Conservation (phyloP, 2,329 filamentous ascomycete species). For the Epicoccum nigrum region DNA sequence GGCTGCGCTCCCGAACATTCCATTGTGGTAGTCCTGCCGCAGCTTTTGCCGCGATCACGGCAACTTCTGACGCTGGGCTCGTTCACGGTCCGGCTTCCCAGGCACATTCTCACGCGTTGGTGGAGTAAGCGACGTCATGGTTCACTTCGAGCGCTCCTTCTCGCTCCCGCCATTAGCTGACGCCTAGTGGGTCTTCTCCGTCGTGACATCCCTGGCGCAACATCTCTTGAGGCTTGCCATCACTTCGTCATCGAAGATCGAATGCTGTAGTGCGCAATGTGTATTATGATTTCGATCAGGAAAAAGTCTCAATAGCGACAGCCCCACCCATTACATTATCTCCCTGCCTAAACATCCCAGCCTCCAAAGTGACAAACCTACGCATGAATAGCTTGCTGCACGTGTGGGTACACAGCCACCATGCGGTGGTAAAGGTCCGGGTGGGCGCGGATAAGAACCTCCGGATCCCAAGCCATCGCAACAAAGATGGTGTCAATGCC, state of each 20-base stretch:
- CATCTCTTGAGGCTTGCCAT: slow-evolving; percentile 10
- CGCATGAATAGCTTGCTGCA: slow-evolving; percentile 77
- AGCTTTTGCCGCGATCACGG: slow-evolving; percentile 2
- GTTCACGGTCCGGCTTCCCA: slow-evolving; percentile 19
- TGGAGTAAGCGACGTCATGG: slow-evolving; percentile 32
- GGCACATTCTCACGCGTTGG: slow-evolving; percentile 10
- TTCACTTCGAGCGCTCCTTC: slow-evolving; percentile 17
- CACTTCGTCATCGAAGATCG: slow-evolving; percentile 19
- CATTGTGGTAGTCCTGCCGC: slow-evolving; percentile 13
- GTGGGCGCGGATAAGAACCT: slow-evolving; percentile 80
- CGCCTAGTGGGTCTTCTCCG: slow-evolving; percentile 28
- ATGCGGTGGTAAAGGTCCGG: slow-evolving; percentile 80
- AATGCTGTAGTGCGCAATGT: slow-evolving; percentile 11
- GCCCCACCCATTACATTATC: slow-evolving; percentile 13
- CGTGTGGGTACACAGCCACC: slow-evolving; percentile 80
- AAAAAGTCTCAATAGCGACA: slow-evolving; percentile 9
- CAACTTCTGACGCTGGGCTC: slow-evolving; percentile 15
- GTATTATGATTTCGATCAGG: slow-evolving; percentile 14
- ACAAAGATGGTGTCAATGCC: slow-evolving; percentile 95
- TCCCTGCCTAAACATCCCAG: not conserved
- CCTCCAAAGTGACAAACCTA: slow-evolving; percentile 14
- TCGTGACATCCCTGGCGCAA: slow-evolving; percentile 1
- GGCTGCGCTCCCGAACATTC: slow-evolving; percentile 10
- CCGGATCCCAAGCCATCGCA: slow-evolving; percentile 69
- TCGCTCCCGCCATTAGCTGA: slow-evolving; percentile 31